Conservation (phyloP, 177 flowering plant genomes). For the Vitis hybrid region DNA sequence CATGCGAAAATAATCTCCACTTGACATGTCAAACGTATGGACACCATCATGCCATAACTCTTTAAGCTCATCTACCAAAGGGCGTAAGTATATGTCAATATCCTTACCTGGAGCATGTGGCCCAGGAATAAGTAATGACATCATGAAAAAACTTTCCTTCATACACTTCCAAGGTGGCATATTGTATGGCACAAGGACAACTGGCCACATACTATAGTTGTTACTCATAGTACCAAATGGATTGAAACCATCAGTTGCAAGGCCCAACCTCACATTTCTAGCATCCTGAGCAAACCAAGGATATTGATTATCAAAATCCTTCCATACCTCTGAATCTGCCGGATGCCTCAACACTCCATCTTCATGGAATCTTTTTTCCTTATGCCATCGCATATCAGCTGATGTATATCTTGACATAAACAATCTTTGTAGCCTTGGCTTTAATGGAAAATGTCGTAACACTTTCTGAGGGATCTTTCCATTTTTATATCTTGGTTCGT, state of each 20-base stretch:
- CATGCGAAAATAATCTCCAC: background rate
- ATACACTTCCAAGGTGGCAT: background rate
- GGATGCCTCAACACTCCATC: slow-evolving; percentile 6
- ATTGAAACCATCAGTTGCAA: slow-evolving; percentile 2
- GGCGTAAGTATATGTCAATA: background rate
- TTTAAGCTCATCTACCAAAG: background rate
- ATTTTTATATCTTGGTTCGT: too few species aligned
- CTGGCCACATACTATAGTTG: background rate
- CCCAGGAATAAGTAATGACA: background rate
- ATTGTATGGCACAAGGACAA: background rate
- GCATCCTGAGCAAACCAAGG: background rate
- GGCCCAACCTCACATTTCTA: slow-evolving; percentile 7
- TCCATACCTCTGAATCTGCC: slow-evolving; percentile 2
- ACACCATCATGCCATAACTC: background rate
- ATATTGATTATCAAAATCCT: background rate
- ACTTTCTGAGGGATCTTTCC: too few species aligned
- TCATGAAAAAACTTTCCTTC: background rate
- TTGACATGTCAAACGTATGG: background rate
- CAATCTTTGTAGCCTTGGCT: too few species aligned
- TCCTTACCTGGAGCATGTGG: background rate
- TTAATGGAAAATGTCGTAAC: too few species aligned
- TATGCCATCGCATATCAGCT: too few species aligned
- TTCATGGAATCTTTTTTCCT: background rate
- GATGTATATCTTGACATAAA: too few species aligned
- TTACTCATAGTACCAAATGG: slow-evolving; percentile 6